Evolutionary conservation across 2,329 filamentous ascomycete genomes (phyloP), one percentile per base, ranked within the genome.

Genomic region (Lachnellula cervina): DNA sequence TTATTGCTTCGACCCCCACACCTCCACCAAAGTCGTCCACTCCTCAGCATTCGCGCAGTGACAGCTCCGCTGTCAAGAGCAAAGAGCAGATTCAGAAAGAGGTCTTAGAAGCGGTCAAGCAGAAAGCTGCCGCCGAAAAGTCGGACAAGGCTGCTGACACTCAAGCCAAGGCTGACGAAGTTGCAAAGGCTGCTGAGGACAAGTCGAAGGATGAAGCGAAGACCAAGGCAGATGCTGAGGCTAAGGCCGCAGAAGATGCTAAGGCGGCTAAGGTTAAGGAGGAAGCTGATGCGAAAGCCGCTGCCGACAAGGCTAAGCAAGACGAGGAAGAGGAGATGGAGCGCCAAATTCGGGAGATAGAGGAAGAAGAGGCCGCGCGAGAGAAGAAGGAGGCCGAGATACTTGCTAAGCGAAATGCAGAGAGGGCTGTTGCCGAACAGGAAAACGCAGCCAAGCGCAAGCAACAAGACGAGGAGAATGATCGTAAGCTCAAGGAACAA

Each of bases 71-170:
- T 19, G 78, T 74, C 9, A 94, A 94, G 79, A 87, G 87, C 1
- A 82, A 83, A 37, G 88, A 93, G 70, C 88, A 96, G 73, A 90
- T 90, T 60, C 86, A 87, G 56, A 83, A 89, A 62, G 90, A 96
- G 73, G 88, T 92, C 68, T 87, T 88, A 72, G 74, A 74, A 49
- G 73, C 76, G 59, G 68, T 70, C 72, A 73, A 71, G 52, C 72
- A 76, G 58, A 67, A 66, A 19, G 67, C 67, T 19, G 70, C 69
- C 51, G 66, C 68, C 13, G 65, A 66, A 7, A 68, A 71, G 55
- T 63, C 65, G 21, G 69, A 71, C 49, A 71, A 71, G 49, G 66
- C 69, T 25, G 64, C 70, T 9, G 68, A 72, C 16, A 55, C 52
- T 34, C 66, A 69, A 38, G 64, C 66, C 14, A 68, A 70, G 54